Evolutionary conservation across 2,329 filamentous ascomycete genomes (phyloP), one percentile per base, ranked within the genome.

Genomic region (Penicillium rolfsii): DNA sequence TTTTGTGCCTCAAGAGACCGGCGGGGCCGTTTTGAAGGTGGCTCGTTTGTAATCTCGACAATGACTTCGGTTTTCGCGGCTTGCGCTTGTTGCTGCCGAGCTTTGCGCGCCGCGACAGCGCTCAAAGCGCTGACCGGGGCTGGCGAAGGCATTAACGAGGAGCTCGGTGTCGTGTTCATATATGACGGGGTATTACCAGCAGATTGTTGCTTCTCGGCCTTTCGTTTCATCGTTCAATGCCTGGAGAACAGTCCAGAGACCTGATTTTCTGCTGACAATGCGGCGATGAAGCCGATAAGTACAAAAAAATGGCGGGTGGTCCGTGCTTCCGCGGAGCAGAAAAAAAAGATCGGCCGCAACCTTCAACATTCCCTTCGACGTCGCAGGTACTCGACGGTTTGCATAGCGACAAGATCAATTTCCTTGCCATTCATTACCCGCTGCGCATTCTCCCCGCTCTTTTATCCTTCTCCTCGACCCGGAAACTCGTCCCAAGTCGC

Each of bases 301-400:
- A 64, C 64, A 70, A 67, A 71, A 68, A 68, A 68, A 68, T 67
- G 64, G 60, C 65, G 50, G 63, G 64, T 77, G 76, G 76, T 74
- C 76, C 71, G 76, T 78, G 76, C 76, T 67, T 63, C 70, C 67
- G 74, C 71, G 71, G 74, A 76, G 71, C 65, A 71, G 67, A 75
- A 76, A 77, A 73, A 73, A 76, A 76, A 71, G 68, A 73, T 70
- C 53, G 59, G 56, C 59, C 57, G 46, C 40, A 56, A 54, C 24
- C 41, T 61, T 53, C 61, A 60, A 53, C 41, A 55, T 60, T 57
- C 52, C 58, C 41, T 61, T 63, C 57, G 62, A 64, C 60, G 50
- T 60, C 54, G 54, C 54, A 56, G 55, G 35, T 41, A 60, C 52
- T 52, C 35, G 53, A 22, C 40, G 24, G 30, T 52, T 61, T 55